These are phyloP conservation scores for Colletotrichum sp. DNA, from an alignment of 2,329 filamentous ascomycete genomes.

Conservation along the genomic window DNA sequence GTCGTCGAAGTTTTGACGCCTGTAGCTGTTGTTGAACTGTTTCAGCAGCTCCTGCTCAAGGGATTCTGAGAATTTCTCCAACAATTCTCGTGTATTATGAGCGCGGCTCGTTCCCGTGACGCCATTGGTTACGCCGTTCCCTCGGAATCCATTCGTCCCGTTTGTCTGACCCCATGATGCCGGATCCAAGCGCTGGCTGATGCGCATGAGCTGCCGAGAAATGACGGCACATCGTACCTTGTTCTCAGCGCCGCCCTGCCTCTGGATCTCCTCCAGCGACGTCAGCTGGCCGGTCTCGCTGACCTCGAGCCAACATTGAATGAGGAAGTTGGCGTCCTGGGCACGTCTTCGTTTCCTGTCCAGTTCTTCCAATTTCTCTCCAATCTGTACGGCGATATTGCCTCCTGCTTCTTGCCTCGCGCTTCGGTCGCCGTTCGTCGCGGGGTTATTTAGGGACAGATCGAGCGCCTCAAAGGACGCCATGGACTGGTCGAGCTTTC, in stretches of 20 bases:
- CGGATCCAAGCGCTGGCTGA: conserved; percentile 89
- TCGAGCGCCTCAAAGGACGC: conserved; percentile 91
- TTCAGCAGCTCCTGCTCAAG: conserved; percentile 93
- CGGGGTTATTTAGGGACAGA: conserved; percentile 72
- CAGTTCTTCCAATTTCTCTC: conserved; percentile 90
- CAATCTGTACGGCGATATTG: conserved; percentile 92
- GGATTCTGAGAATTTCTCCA: conserved; percentile 96
- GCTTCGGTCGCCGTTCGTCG: conserved; percentile 39
- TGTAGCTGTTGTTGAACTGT: conserved; percentile 97
- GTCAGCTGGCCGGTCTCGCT: conserved; percentile 87
- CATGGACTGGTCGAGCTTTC: conserved; percentile 91
- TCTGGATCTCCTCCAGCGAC: conserved; percentile 85
- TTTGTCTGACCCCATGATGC: conserved; percentile 72
- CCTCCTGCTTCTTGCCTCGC: conserved; percentile 68
- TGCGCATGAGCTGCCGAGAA: conserved; percentile 89
- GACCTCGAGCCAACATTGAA: conserved; percentile 97
- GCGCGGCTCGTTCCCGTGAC: conserved; percentile 43
- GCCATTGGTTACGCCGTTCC: conserved; percentile 57
- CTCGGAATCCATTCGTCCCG: conserved; percentile 54
- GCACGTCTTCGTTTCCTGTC: conserved; percentile 90
- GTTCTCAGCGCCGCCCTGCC: conserved; percentile 84
- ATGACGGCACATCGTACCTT: conserved; percentile 95
- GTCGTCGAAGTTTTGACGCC: conserved; percentile 92
- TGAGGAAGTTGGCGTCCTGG: conserved; percentile 91
- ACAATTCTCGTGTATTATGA: conserved; percentile 81